Evolutionary conservation across 371 early-diverging fungal species (phyloP).

Genomic region (Umbelopsis sp.): DNA sequence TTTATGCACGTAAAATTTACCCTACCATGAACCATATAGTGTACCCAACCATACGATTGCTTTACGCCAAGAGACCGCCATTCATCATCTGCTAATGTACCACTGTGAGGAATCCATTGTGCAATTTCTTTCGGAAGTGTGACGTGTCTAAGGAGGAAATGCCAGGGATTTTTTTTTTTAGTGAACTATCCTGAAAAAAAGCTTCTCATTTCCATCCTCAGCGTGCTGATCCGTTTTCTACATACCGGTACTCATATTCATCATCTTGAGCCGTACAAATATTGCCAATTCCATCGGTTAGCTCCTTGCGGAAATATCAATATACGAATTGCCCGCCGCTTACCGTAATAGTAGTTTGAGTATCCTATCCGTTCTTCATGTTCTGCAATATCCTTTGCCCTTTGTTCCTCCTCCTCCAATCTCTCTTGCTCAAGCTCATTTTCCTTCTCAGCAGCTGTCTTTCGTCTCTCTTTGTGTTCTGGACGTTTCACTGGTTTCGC

Average conservation of each 20-base stretch:
- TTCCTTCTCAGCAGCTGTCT: not conserved
- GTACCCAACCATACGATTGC: conserved; percentile 7
- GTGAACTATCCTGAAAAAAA: not conserved
- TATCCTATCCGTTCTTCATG: conserved; percentile 7
- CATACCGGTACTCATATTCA: conserved; percentile 9
- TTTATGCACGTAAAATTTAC: not conserved
- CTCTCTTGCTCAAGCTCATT: not conserved
- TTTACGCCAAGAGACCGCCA: conserved; percentile 13
- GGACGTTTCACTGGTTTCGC: not conserved
- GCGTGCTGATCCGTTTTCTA: not conserved
- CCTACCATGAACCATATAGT: conserved; percentile 8
- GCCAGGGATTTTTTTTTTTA: not conserved
- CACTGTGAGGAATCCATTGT: conserved; percentile 5
- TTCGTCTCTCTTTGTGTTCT: not conserved
- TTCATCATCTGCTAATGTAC: not conserved
- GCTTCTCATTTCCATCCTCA: not conserved
- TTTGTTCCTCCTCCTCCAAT: not conserved
- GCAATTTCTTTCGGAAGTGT: conserved; percentile 15
- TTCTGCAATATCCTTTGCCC: not conserved
- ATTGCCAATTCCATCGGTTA: too few species aligned
- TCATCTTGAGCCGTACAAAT: not conserved
- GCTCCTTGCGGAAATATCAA: not conserved
- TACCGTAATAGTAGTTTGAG: conserved; percentile 13
- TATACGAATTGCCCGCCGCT: not conserved
- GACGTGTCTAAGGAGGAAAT: not conserved